Base-by-base conservation (phyloP, 2,329 filamentous ascomycete genomes). In the Scedosporium boydii region DNA sequence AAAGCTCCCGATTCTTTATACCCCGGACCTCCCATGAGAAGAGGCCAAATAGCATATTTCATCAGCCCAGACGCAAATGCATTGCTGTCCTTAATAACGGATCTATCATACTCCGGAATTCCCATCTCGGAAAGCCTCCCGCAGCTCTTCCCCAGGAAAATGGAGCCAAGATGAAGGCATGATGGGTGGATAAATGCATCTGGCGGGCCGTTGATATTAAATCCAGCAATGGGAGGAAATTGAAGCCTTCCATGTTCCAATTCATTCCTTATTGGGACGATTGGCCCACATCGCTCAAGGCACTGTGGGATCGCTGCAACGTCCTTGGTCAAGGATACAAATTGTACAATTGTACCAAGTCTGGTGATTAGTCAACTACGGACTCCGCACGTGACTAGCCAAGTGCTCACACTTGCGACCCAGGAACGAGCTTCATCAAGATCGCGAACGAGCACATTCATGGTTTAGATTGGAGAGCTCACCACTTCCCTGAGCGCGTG, bases 21-120 rank as follows among this genome's bases (percentile, higher is more conserved):
- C 26, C 27, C 3, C 4, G 14, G 23, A 12, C 27, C 34, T 38
- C n/a, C n/a, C 26, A 34, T n/a, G 34, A 7, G 55, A 58, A 58
- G 55, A 58, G 55, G 55, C 55, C 55, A 58, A 58, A 58, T 58
- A 26, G 12, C 55, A 58, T 58, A 34, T 38, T 58, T 41, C 26
- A 38, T 41, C 55, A 23, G 16, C 27, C 55, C n/a, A 34, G 29
- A 9, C 4, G 26, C 14, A 34, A 41, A 58, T 58, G 55, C 55
- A 41, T 34, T 58, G 55, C 55, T 58, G 55, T 58, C 55, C 55
- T 58, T 38, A 34, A 38, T 26, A 27, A 27, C 51, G 51, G 51
- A 29, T 55, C 51, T 27, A 55, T 55, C 51, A 27, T 55, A 27
- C 51, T 55, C 51, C 51, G 51, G 51, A 55, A 55, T 55, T 27